Evolutionary conservation across 2,329 filamentous ascomycete genomes (phyloP), one percentile per base, ranked within the genome.

Genomic region (Colletotrichum paranaense): DNA sequence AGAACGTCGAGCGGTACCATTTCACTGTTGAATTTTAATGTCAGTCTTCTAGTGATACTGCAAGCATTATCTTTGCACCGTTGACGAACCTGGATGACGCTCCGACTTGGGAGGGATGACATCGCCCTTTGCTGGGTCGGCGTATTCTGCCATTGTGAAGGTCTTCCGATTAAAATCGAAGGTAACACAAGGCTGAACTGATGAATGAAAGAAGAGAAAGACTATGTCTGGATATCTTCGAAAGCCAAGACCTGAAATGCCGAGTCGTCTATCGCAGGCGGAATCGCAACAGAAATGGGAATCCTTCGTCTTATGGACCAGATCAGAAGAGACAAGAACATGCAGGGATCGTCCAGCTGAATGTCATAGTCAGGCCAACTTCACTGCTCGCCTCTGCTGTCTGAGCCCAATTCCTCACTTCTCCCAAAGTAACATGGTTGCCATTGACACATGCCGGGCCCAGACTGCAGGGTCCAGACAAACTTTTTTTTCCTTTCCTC

Each of bases 1-100:
- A 94, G 76, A 92, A 92, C 0, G 92, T 93, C 1, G 91, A 92
- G 30, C 91, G 89, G 78, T 94, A 89, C 92, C 92, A 93, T 86
- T 88, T 90, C 24, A 89, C 89, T 90, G 32, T 9, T 9, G 42
- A 49, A 9, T n/a, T 3, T 2, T n/a, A 0, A 4, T 9, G 42
- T 49, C n/a, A 49, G 42, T 19, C 19, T 22, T n/a, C 3, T 19
- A 8, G 4, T 1, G 1, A n/a, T 42, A 14, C 16, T 52, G 30
- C 14, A 69, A 62, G 46, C 19, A 46, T 46, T n/a, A 2, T 16
- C 30, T 35, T 19, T 7, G 35, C 11, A 7, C 19, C 6, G 26
- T 52, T 12, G 52, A 19, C 72, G 12, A 14, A 81, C 80, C 80
- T 74, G 78, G 77, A 62, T 78, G 74, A 49, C 79, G 79, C 63